A percentile compares a stretch with the other conserved stretches of the same genome.
Evolutionary conservation across 2,329 filamentous ascomycete species (phyloP).

Genomic region (Fusarium liriodendri): DNA sequence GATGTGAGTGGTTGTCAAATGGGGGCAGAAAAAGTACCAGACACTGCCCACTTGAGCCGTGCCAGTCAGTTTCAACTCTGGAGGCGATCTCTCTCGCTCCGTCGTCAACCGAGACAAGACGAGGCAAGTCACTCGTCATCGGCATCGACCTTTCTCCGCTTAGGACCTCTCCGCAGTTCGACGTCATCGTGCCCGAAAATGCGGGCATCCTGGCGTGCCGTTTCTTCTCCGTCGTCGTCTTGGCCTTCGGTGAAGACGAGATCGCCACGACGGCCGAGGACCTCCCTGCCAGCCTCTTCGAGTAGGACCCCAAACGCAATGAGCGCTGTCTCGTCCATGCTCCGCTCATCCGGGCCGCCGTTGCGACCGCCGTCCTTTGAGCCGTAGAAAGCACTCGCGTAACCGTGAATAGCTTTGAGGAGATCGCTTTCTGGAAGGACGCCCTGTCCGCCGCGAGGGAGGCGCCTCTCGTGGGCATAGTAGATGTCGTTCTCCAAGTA

Average conservation of each 20-base stretch:
- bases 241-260: slow-evolving; percentile 75
- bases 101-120: neutral
- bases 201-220: slow-evolving; percentile 27
- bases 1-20: slow-evolving; percentile 13
- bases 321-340: slow-evolving; percentile 83
- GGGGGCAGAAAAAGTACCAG: neutral
- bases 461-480: slow-evolving; percentile 69
- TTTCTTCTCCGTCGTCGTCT: slow-evolving; percentile 34
- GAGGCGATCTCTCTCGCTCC: neutral
- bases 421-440: slow-evolving; percentile 76
- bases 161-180: slow-evolving; percentile 41
- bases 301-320: slow-evolving; percentile 80
- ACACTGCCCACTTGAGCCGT: neutral
- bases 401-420: slow-evolving; percentile 75
- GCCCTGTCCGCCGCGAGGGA: slow-evolving; percentile 57
- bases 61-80: slow-evolving; percentile 1
- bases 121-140: slow-evolving; percentile 28
- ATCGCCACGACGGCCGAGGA: slow-evolving; percentile 74
- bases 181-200: slow-evolving; percentile 41
- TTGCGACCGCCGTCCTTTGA: slow-evolving; percentile 46
- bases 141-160: slow-evolving; percentile 47
- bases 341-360: slow-evolving; percentile 56
- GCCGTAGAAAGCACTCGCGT: slow-evolving; percentile 75
- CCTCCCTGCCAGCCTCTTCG: slow-evolving; percentile 74
- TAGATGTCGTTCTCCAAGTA: slow-evolving; percentile 80